These are phyloP conservation scores for Neocucurbitaria cava DNA, from an alignment of 2,329 filamentous ascomycete species.

Conservation along the genomic window DNA sequence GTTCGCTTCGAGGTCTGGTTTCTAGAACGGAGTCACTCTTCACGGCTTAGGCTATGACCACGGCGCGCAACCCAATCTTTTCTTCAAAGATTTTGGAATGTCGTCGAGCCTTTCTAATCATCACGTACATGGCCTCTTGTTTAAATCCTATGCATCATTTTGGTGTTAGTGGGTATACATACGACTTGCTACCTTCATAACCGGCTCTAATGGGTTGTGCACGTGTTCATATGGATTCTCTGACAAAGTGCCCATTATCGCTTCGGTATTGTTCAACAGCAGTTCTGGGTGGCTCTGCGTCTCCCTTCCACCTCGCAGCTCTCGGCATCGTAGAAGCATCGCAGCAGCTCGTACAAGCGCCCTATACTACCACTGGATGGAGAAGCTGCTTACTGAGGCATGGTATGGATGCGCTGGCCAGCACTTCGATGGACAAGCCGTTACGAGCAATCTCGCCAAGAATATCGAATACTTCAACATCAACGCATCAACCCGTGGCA, in stretches of 20 bases:
- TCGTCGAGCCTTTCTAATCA: no score
- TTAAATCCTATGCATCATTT: slow-evolving; percentile 15
- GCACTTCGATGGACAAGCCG: slow-evolving; percentile 16
- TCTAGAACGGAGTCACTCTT: no score
- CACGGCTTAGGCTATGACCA: no score
- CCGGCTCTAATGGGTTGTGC: not conserved
- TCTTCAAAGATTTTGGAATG: no score
- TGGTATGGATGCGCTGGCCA: slow-evolving; percentile 5
- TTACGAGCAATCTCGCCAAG: slow-evolving; percentile 9
- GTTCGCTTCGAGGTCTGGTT: no score
- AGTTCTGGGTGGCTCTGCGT: slow-evolving; percentile 22
- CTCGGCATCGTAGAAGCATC: slow-evolving; percentile 29
- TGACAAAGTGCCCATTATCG: slow-evolving; percentile 20
- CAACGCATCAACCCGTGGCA: slow-evolving; percentile 9
- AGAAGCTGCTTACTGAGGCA: not conserved
- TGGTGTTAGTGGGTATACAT: slow-evolving; percentile 15
- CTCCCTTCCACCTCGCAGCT: slow-evolving; percentile 25
- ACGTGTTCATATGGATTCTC: slow-evolving; percentile 25
- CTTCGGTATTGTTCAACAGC: slow-evolving; percentile 24
- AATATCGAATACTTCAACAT: slow-evolving; percentile 19
- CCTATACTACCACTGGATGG: slow-evolving; percentile 6
- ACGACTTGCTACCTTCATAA: not conserved
- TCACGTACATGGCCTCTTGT: no score
- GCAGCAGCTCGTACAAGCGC: slow-evolving; percentile 22
- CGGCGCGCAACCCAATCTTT: no score